Conservation (phyloP, 2,329 filamentous ascomycete genomes). For the Monosporascus sp. region DNA sequence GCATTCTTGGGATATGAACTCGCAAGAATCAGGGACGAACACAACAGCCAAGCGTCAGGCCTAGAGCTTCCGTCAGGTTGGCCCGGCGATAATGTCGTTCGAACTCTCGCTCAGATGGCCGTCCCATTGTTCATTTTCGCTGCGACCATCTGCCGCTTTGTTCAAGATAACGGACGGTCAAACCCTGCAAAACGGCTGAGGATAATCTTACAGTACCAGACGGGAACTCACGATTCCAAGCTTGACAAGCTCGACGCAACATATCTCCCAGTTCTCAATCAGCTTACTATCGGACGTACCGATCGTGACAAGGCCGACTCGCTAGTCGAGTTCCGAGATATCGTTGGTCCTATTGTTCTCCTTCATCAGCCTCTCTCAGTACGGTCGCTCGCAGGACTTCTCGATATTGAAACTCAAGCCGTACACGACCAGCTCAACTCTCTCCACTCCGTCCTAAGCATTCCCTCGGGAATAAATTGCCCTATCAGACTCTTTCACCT, state of each 20-base stretch:
- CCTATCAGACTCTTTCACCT: conserved; percentile 28
- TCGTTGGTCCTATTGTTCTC: conserved; percentile 27
- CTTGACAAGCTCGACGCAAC: too few species aligned
- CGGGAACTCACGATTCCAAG: background rate
- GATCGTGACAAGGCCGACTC: too few species aligned
- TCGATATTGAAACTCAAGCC: conserved; percentile 1
- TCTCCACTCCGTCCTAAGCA: conserved; percentile 29
- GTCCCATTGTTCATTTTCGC: conserved; percentile 26
- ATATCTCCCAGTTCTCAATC: conserved; percentile 7
- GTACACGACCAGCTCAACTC: conserved; percentile 9
- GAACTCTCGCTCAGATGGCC: conserved; percentile 12
- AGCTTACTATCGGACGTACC: conserved; percentile 13
- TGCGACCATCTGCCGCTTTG: conserved; percentile 22
- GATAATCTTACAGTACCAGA: background rate
- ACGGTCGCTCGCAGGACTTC: background rate
- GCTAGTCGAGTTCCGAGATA: conserved; percentile 23
- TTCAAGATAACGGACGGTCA: conserved; percentile 6
- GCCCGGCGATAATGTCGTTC: conserved; percentile 18
- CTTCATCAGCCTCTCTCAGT: conserved; percentile 12
- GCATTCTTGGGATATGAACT: conserved; percentile 28
- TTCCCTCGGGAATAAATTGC: conserved; percentile 15
- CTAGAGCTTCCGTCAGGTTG: conserved; percentile 18
- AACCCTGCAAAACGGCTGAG: conserved; percentile 1
- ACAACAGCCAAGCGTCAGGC: conserved; percentile 12
- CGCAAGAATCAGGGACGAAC: conserved; percentile 19